Base-by-base conservation (phyloP, 2,329 filamentous ascomycete species). In the Aspergillus niger region DNA sequence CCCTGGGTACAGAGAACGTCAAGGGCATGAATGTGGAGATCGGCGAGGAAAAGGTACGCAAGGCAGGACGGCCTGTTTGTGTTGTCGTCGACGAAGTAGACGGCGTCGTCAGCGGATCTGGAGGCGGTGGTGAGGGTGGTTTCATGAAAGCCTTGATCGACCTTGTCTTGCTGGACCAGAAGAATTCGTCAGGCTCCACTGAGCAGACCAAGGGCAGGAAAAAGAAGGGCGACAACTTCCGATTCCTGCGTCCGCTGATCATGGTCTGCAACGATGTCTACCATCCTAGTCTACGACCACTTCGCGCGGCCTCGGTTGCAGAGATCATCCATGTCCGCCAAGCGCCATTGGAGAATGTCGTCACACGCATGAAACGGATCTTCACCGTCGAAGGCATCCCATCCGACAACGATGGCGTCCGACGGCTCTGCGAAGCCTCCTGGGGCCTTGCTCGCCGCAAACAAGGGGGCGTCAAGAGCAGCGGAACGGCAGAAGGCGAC, bases 221-320 rank as follows among this genome's bases (percentile, higher is more conserved):
- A 62, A 91, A 86, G 75, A 94, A 92, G 73, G 89, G 89, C 0
- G 94, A 98, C 70, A 89, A 89, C 60, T 99, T 99, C 72, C 86
- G 90, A 44, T 84, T 97, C 63, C 85, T 96, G 77, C 85, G 95
- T 49, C 95, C 95, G 0, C 81, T 99, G 30, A 92, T 99, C 54
- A 82, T 99, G 51, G 95, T 99, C 68, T 99, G 95, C 80, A 99
- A 99, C 70, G 96, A 99, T 74, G 87, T 98, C 1, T 99, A 99
- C 71, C 92, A 97, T 67, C 89, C 94, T 3, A 91, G 93, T 20
- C 83, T 99, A 43, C 86, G 92, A 28, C 92, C 91, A 0, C 81
- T 99, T 7, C 87, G 95, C n/a, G 90, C 94, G 65, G 93, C 92
- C 0, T 87, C 82, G 5, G 79, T 95, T 53, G 95, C 94, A 0